phyloP scores from a whole-genome alignment of 176 grass and related monocot species.

The Zizania latifolia region DNA sequence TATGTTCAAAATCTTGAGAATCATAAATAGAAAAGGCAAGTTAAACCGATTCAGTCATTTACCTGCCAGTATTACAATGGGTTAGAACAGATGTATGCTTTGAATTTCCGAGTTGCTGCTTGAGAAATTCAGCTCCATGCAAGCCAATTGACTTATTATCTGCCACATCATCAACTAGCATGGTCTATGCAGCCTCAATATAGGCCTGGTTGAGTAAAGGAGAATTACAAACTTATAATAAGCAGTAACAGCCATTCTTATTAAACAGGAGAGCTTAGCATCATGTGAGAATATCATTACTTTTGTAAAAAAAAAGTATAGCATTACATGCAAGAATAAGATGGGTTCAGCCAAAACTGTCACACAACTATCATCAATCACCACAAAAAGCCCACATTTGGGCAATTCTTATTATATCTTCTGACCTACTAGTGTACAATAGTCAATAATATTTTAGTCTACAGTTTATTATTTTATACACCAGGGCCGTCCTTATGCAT shows the following conservation, averaged over 20 bases:
- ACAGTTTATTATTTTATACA: background rate
- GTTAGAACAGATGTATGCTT: conserved; percentile 65
- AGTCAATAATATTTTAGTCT: background rate
- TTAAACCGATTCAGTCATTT: background rate
- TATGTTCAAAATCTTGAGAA: conserved; percentile 6
- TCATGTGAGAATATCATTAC: background rate
- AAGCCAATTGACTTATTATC: conserved; percentile 91
- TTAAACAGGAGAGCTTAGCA: background rate
- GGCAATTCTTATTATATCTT: background rate
- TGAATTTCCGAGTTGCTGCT: conserved; percentile 32
- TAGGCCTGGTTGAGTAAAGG: conserved; percentile 46
- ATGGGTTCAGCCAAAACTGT: background rate
- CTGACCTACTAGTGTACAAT: background rate
- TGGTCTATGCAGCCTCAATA: conserved; percentile 73
- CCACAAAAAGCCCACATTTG: background rate
- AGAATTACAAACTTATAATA: background rate
- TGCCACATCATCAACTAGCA: conserved; percentile 88
- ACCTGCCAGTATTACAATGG: conserved; percentile 98
- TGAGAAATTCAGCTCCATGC: conserved; percentile 74
- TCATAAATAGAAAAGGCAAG: background rate
- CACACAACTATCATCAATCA: background rate
- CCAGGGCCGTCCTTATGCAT: no score
- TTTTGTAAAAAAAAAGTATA: background rate
- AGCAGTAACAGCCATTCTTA: background rate
- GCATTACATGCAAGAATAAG: background rate